Evolutionary conservation across 163 green algal species (phyloP).

Genomic region (Volvox carteri): DNA sequence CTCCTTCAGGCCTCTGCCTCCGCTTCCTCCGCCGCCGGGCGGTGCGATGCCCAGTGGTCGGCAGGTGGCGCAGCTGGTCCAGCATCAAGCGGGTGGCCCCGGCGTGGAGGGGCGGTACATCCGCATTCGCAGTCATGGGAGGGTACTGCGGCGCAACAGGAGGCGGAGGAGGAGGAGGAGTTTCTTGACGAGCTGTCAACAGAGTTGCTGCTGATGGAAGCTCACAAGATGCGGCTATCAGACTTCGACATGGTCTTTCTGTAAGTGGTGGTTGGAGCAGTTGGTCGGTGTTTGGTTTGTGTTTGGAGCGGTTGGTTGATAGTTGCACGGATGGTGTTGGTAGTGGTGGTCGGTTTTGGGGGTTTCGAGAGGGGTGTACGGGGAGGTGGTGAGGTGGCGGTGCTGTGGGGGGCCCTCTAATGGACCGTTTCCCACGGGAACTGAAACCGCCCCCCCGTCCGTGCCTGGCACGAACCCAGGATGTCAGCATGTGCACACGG

Average conservation of each 20-base stretch:
- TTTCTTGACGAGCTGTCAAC: constrained; percentile 18
- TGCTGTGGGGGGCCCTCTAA: neutral
- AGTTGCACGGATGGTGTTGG: neutral
- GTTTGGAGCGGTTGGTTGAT: too few relatives aligned
- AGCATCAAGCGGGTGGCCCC: neutral
- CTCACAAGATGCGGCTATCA: constrained; percentile 14
- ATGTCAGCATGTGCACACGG: neutral
- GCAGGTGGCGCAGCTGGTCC: neutral
- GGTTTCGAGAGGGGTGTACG: neutral
- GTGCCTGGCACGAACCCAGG: neutral
- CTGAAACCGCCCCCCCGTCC: neutral
- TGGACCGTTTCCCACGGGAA: neutral
- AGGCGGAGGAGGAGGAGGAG: neutral
- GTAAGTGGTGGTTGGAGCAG: too few relatives aligned
- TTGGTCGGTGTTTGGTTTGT: too few relatives aligned
- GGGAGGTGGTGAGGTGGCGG: neutral
- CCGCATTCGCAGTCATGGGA: too few relatives aligned
- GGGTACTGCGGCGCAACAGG: too few relatives aligned
- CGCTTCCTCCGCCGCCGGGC: neutral
- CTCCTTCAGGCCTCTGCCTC: neutral
- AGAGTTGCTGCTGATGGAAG: constrained; percentile 32
- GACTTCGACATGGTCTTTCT: constrained; percentile 49
- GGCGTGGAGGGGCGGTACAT: neutral
- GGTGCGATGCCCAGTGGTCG: too few relatives aligned
- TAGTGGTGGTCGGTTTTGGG: neutral